Base-by-base conservation (phyloP, 371 early-diverging fungal genomes). In the Cladochytrium tenue region DNA sequence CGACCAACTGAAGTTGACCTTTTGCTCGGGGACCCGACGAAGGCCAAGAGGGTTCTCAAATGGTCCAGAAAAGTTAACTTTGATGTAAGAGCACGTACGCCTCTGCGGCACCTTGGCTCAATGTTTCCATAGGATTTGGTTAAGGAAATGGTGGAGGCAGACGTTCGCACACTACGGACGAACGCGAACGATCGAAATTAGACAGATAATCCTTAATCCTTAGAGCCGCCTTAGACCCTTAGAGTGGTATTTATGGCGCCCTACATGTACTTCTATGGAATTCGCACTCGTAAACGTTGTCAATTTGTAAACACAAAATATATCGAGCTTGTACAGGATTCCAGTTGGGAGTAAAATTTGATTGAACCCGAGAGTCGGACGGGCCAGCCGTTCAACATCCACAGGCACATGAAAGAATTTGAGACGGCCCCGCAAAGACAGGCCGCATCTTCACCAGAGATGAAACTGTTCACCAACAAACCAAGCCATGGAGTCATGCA, bases 1-100 rank as follows among this genome's bases (percentile, higher is more conserved):
- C 89, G 93, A 70, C 93, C 93, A 57, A 89, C 93, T 33, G 93
- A 93, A 77, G 93, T 93, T 32, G 92, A 93, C 55, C 70, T 90
- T 15, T 80, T 93, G 59, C 76, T 91, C 63, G 93, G 93, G 66
- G 88, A 92, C 73, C 89, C 92, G 51, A 68, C 88, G 32, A 91
- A 91, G 82, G 92, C 93, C 36, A 83, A 88, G 53, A 83, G 74
- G 35, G 69, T 76, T 31, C 78, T 92, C 50, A 83, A 84, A 55
- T 93, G 92, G 93, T 84, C 81, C 68, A 82, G 88, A 43, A 86
- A 86, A 73, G 89, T 89, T 56, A 74, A 75, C 51, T 91, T 88
- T 77, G 89, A 91, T 57, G 82, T 78, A n/a, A 70, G 59, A 56
- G 17, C 2, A 27, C 51, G 62, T 27, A 3, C 60, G 35, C n/a